These are phyloP conservation scores for Erodium moschatum DNA, from an alignment of 441 rosid genomes.

Conservation along the genomic window DNA sequence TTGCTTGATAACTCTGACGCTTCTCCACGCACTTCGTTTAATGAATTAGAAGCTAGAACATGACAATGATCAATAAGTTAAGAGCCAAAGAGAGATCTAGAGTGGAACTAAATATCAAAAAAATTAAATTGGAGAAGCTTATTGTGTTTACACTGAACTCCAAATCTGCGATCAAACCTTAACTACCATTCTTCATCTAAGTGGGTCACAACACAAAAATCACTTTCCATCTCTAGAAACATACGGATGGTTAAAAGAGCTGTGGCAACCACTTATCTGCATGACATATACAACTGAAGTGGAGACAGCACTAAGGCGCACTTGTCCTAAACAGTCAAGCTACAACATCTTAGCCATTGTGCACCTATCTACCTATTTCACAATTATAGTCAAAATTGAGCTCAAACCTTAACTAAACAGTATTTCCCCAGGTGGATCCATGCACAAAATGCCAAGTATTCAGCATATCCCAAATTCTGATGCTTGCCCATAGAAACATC, in stretches of 20 bases:
- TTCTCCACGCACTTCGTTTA: constrained; percentile 38
- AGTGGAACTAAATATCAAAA: background rate
- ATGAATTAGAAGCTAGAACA: constrained; percentile 27
- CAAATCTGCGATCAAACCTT: background rate
- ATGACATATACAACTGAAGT: background rate
- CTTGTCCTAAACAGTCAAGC: background rate
- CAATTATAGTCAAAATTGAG: background rate
- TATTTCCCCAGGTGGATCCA: background rate
- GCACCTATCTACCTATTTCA: background rate
- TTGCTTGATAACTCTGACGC: constrained; percentile 22
- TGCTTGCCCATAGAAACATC: background rate
- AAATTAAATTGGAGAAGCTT: background rate
- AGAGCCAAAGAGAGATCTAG: background rate
- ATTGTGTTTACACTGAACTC: background rate
- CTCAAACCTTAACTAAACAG: background rate
- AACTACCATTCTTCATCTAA: background rate
- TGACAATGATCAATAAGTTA: background rate
- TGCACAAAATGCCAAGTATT: background rate
- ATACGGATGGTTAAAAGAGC: background rate
- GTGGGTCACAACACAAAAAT: background rate
- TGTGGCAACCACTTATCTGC: background rate
- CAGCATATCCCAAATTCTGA: background rate
- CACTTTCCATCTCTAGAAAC: background rate
- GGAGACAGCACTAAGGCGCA: background rate
- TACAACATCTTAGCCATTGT: background rate